Percentiles rank a stretch among this genome's conserved stretches.
Conservation (phyloP, 1,139 yeast species). For the Arxiozyma heterogenica region DNA sequence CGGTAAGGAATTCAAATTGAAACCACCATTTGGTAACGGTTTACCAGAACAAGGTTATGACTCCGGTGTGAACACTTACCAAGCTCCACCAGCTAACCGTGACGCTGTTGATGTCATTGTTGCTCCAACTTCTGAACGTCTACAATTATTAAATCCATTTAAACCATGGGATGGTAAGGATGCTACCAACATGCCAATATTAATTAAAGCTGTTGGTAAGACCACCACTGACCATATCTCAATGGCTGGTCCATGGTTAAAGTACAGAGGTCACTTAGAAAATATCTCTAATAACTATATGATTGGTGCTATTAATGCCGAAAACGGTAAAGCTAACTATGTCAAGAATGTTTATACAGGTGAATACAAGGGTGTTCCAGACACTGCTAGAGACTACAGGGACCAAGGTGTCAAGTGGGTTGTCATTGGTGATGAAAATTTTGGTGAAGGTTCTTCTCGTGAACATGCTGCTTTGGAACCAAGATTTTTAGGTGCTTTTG, state of each 20-base stretch:
- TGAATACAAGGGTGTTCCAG: conserved; percentile 91
- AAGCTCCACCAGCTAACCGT: conserved; percentile 94
- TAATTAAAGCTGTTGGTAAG: conserved; percentile 95
- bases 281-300: conserved; percentile 97
- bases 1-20: conserved; percentile 91
- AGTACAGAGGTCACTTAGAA: conserved; percentile 99
- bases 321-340: conserved; percentile 89
- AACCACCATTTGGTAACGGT: conserved; percentile 87
- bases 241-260: conserved; percentile 99
- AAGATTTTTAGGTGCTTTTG: conserved; percentile 97
- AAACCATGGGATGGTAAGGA: conserved; percentile 95
- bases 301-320: conserved; percentile 99
- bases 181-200: conserved; percentile 78
- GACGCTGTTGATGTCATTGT: conserved; percentile 62
- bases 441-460: conserved; percentile 99
- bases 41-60: conserved; percentile 82
- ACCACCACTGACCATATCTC: conserved; percentile 99
- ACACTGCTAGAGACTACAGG: conserved; percentile 91
- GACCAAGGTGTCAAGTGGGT: conserved; percentile 91
- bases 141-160: conserved; percentile 88
- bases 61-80: conserved; percentile 90
- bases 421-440: conserved; percentile 97
- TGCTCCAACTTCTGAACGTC: conserved; percentile 78
- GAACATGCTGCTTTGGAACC: conserved; percentile 99
- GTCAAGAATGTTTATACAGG: conserved; percentile 89